Evolutionary conservation across 768 basidiomycete species (phyloP), one percentile per base, ranked within the genome.

Genomic region (Mycena polygramma): DNA sequence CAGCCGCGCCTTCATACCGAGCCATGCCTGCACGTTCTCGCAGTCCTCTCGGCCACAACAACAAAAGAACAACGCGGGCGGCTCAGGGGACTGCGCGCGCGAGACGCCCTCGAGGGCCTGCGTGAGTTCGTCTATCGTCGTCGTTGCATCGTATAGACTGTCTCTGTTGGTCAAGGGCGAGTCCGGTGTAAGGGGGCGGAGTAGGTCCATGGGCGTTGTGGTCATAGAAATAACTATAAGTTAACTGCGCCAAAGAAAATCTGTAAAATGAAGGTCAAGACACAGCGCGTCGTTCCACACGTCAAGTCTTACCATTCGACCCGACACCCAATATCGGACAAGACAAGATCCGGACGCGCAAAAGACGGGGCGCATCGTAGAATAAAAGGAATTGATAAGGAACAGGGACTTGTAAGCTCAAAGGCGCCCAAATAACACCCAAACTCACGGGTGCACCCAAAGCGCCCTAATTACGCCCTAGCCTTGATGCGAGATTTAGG

Each of bases 41-140:
- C 92, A 94, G 6, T 89, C 87, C 53, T 90, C 89, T 61, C 79
- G 81, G 30, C 85, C 86, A 77, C 94, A 93, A 73, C 93, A 92
- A 71, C 94, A 94, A 30, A 80, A 79, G 19, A 88, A 74, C 41
- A 84, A 74, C 45, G 81, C 76, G 36, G 83, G 82, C 30, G 87
- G 89, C 63, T 94, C 93, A 24, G 93, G 94, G n/a, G 93, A 93
- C 1, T 90, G 87, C 22, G 89, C 83, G 46, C 90, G 87, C 37
- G 94, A 92, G 79, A 92, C 91, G 77, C 90, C 89, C 60, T 89
- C 83, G 69, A 96, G 79, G 5, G 93, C 92, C 49, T 87, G 80
- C 0, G 93, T 95, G 54, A 96, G 84, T 79, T 95, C 92, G 82
- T 96, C 92, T 78, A 95, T 90, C 59, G 91, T 92, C 69, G 80